A percentile compares a stretch with the other conserved stretches of the same genome.
phyloP scores from a whole-genome alignment of 352 stramenopile species.

The Chrysophaeum taylorii region DNA sequence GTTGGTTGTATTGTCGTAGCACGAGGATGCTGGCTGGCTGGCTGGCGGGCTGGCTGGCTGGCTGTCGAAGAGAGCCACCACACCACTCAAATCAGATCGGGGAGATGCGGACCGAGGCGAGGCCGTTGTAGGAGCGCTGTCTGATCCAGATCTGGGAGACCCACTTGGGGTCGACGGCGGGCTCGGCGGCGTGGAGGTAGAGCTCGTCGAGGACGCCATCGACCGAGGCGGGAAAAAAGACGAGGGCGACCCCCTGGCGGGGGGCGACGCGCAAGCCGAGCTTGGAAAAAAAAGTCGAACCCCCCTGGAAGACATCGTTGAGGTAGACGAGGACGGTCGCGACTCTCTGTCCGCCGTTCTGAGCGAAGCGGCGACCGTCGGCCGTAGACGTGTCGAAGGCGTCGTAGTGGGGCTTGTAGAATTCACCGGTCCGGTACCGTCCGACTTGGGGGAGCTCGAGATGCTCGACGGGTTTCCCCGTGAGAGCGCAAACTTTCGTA shows the following conservation, averaged over 20 bases:
- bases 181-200: constrained; percentile 56
- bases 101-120: constrained; percentile 41
- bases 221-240: constrained; percentile 69
- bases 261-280: constrained; percentile 50
- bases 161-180: constrained; percentile 63
- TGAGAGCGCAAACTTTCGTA: constrained; percentile 49
- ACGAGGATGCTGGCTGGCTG: too few relatives aligned
- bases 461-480: constrained; percentile 48
- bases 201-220: constrained; percentile 57
- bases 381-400: constrained; percentile 55
- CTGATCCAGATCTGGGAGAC: constrained; percentile 68
- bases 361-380: constrained; percentile 48
- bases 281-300: constrained; percentile 56
- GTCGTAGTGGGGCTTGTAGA: constrained; percentile 56
- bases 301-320: constrained; percentile 54
- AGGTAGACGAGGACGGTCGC: constrained; percentile 67
- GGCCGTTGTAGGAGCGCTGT: constrained; percentile 45
- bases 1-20: too few relatives aligned
- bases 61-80: too few relatives aligned
- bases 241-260: constrained; percentile 50
- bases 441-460: constrained; percentile 58
- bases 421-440: constrained; percentile 45
- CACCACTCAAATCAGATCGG: too few relatives aligned
- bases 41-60: too few relatives aligned
- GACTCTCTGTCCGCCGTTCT: constrained; percentile 61